These are phyloP conservation scores for Termitomyces sp. DNA, from an alignment of 1,284 basidiomycete genomes.

Conservation along the genomic window DNA sequence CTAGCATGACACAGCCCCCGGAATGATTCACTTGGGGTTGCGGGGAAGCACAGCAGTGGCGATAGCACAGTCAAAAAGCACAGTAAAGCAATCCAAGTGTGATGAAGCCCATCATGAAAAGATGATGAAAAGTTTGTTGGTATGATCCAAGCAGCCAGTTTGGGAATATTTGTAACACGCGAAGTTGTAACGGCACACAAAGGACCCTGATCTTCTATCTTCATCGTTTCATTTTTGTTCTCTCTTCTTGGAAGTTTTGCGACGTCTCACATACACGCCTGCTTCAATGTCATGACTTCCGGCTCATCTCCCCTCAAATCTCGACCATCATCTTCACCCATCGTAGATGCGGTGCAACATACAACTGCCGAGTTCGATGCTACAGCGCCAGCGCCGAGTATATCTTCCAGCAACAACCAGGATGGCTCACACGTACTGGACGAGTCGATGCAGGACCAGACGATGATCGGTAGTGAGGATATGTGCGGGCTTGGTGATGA, in stretches of 20 bases:
- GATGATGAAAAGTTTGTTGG: no score
- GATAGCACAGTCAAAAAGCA: no score
- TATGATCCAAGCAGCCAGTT: not conserved
- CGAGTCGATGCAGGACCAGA: slow-evolving; percentile 13
- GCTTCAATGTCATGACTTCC: slow-evolving; percentile 25
- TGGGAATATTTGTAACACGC: slow-evolving; percentile 2
- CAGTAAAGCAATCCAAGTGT: not conserved
- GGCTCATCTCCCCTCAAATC: slow-evolving; percentile 3
- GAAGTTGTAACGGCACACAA: no score
- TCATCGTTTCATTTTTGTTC: not conserved
- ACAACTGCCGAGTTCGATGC: not conserved
- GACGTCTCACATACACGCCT: not conserved
- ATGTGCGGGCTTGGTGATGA: slow-evolving; percentile 4
- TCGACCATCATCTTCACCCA: not conserved
- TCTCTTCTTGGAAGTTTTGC: not conserved
- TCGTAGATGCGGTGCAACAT: slow-evolving; percentile 1
- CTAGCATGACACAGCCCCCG: no score
- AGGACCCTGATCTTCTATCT: not conserved
- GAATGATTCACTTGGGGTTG: no score
- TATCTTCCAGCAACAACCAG: not conserved
- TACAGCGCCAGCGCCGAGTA: not conserved
- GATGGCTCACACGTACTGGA: not conserved
- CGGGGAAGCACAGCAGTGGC: no score
- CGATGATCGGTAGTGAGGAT: slow-evolving; percentile 12
- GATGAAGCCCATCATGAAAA: slow-evolving; percentile 1